These are phyloP conservation scores for Wickerhamiella pararugosa DNA, from an alignment of 1,139 yeast genomes.

Conservation along the genomic window DNA sequence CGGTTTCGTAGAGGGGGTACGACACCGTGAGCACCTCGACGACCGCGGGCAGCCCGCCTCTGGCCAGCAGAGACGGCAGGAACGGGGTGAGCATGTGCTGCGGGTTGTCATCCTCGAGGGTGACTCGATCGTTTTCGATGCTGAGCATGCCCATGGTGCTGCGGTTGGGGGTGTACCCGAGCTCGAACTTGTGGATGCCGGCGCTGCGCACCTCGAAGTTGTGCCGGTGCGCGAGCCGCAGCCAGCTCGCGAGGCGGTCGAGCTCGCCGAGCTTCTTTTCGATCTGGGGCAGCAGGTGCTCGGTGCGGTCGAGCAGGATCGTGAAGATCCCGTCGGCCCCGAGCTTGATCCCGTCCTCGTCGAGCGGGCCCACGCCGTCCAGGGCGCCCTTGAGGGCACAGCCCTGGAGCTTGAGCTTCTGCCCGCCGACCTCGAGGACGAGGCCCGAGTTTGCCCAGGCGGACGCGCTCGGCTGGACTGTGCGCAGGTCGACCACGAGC, in stretches of 20 bases:
- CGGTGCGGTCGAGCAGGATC: neutral
- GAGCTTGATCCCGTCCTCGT: conserved; percentile 3
- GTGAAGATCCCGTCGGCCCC: conserved; percentile 8
- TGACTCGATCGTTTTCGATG: conserved; percentile 9
- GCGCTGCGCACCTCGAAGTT: conserved; percentile 12
- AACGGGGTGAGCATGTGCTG: conserved; percentile 14
- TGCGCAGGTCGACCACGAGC: conserved; percentile 6
- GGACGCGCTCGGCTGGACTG: conserved; percentile 2
- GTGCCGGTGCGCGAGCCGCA: conserved; percentile 11
- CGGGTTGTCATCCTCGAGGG: conserved; percentile 13
- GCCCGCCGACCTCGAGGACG: conserved; percentile 4
- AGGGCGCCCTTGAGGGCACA: conserved; percentile 7
- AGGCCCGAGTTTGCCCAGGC: conserved; percentile 16
- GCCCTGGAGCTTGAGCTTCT: conserved; percentile 9
- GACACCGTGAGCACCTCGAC: conserved; percentile 11
- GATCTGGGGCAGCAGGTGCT: neutral
- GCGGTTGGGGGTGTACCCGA: conserved; percentile 11
- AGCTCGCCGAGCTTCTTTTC: conserved; percentile 2
- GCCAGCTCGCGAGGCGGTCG: conserved; percentile 10
- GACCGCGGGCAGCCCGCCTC: conserved; percentile 10
- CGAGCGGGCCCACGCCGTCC: conserved; percentile 9
- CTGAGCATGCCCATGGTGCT: conserved; percentile 8
- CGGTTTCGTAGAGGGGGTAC: conserved; percentile 12
- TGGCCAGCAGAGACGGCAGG: conserved; percentile 13
- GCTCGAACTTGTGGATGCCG: conserved; percentile 11